phyloP scores from a whole-genome alignment of 2,329 filamentous ascomycete genomes.

The Remersonia thermophila region DNA sequence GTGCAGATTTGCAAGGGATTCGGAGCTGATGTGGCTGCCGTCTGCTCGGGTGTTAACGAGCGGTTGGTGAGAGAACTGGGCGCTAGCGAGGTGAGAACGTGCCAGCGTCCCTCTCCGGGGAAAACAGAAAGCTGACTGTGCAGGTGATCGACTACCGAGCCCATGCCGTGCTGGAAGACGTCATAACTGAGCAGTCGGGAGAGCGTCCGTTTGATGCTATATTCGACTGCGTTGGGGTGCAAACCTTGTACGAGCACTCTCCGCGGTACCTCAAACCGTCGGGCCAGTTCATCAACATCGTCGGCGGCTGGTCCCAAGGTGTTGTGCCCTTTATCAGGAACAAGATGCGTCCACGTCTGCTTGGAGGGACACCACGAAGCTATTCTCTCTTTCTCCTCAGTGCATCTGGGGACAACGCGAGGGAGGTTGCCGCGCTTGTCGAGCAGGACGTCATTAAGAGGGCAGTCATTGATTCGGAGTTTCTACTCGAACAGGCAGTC shows the following conservation, averaged over 20 bases:
- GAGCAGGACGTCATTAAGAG: slow-evolving; percentile 19
- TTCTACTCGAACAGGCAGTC: slow-evolving; percentile 18
- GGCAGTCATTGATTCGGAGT: slow-evolving; percentile 22
- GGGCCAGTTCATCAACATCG: slow-evolving; percentile 25
- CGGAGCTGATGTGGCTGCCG: slow-evolving; percentile 31
- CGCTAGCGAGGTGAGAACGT: slow-evolving; percentile 30
- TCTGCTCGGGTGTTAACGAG: slow-evolving; percentile 33
- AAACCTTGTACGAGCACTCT: slow-evolving; percentile 31
- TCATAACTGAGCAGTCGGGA: slow-evolving; percentile 24
- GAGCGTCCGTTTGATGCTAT: slow-evolving; percentile 27
- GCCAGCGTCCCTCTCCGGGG: too few species aligned
- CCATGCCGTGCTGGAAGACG: slow-evolving; percentile 24
- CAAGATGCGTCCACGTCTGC: slow-evolving; percentile 20
- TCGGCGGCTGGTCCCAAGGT: slow-evolving; percentile 21
- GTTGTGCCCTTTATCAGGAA: slow-evolving; percentile 21
- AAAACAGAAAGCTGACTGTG: too few species aligned
- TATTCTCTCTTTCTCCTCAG: slow-evolving; percentile 21
- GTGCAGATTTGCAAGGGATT: slow-evolving; percentile 33
- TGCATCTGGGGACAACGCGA: slow-evolving; percentile 19
- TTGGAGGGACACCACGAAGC: slow-evolving; percentile 22
- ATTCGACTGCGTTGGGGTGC: slow-evolving; percentile 37
- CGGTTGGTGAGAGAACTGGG: slow-evolving; percentile 34
- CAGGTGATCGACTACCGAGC: slow-evolving; percentile 31
- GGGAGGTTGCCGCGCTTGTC: slow-evolving; percentile 18
- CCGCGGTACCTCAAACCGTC: slow-evolving; percentile 26